phyloP scores from a whole-genome alignment of 768 basidiomycete species.

The Naganishia vaughanmartiniae region DNA sequence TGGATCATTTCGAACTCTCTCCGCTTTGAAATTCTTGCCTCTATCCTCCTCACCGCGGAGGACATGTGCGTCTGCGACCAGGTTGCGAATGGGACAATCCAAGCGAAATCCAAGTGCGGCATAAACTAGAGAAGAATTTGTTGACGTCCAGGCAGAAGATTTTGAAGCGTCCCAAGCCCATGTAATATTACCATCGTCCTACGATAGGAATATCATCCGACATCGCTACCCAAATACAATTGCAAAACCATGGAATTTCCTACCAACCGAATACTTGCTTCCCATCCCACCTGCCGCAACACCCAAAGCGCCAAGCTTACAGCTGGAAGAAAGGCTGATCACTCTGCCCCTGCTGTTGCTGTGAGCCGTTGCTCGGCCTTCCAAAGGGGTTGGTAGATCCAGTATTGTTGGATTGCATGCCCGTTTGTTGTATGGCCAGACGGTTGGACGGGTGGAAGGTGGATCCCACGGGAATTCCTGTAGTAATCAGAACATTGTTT shows the following conservation, averaged over 20 bases:
- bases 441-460: slow-evolving; percentile 55
- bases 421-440: slow-evolving; percentile 44
- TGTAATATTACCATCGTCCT: neutral
- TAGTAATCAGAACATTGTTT: slow-evolving; percentile 53
- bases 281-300: neutral
- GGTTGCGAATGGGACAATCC: no score
- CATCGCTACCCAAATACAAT: neutral
- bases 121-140: neutral
- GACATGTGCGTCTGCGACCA: no score
- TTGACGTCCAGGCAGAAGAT: neutral
- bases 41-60: no score
- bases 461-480: slow-evolving; percentile 56
- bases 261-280: neutral
- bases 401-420: slow-evolving; percentile 1
- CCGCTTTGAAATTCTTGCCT: no score
- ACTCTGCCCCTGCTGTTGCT: slow-evolving; percentile 50
- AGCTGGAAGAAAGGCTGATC: slow-evolving; percentile 82
- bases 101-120: no score
- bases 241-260: neutral
- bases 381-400: slow-evolving; percentile 49
- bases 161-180: neutral
- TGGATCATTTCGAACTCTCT: no score
- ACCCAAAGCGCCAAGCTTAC: slow-evolving; percentile 47
- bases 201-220: neutral
- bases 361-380: slow-evolving; percentile 59